Conservation (phyloP, 371 early-diverging fungal genomes). For the Mortierella sp. region DNA sequence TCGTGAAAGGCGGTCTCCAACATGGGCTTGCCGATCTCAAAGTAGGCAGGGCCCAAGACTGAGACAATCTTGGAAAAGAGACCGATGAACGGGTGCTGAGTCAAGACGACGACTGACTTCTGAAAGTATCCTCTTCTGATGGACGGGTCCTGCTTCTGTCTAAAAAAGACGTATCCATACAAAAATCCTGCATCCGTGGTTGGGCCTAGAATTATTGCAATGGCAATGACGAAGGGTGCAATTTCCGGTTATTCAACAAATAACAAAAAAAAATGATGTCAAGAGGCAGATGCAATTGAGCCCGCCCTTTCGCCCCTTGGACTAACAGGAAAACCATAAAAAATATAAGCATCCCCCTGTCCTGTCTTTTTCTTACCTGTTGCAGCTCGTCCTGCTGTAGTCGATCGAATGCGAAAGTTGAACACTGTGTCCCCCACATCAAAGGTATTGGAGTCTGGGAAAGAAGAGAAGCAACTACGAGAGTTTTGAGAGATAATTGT, state of each 20-base stretch:
- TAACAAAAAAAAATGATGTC: background rate
- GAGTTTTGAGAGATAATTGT: background rate
- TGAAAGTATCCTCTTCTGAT: slow-evolving; percentile 94
- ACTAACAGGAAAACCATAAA: slow-evolving; percentile 4
- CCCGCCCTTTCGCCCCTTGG: background rate
- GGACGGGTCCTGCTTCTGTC: slow-evolving; percentile 88
- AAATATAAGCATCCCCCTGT: slow-evolving; percentile 22
- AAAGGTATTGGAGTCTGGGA: slow-evolving; percentile 95
- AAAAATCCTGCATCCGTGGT: slow-evolving; percentile 81
- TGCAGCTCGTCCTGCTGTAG: slow-evolving; percentile 68
- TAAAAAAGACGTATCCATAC: slow-evolving; percentile 95
- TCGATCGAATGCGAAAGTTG: slow-evolving; percentile 87
- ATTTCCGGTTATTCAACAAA: background rate
- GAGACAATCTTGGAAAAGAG: slow-evolving; percentile 84
- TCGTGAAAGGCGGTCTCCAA: slow-evolving; percentile 88
- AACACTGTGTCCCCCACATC: slow-evolving; percentile 94
- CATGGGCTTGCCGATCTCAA: slow-evolving; percentile 83
- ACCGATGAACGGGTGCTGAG: slow-evolving; percentile 92
- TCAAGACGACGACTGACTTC: slow-evolving; percentile 89
- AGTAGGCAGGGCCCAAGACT: slow-evolving; percentile 84
- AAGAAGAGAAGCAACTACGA: slow-evolving; percentile 90
- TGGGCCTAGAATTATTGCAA: slow-evolving; percentile 60
- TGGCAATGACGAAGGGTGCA: background rate
- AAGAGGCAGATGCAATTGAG: slow-evolving; percentile 2
- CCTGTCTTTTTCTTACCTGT: slow-evolving; percentile 62